Evolutionary conservation across 441 rosid species (phyloP), one percentile per base, ranked within the genome.

Genomic region (Pelargonium myrrhifolium): DNA sequence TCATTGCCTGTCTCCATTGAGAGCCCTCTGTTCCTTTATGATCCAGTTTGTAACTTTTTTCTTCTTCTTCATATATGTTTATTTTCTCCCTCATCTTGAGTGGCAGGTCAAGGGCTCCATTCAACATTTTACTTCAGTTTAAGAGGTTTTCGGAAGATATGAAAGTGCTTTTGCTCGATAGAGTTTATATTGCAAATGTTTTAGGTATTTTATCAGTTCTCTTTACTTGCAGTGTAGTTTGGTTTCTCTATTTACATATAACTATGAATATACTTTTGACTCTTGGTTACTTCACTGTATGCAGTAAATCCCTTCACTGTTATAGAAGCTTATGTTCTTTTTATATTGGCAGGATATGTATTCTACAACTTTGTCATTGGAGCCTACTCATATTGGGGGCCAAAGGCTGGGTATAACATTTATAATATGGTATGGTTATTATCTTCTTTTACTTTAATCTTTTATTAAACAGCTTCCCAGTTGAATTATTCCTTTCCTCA

Each of bases 371-470:
- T 90, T 53, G 98, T 93, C 72, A 49, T 93, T 53, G 97, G 98
- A 39, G 97, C 98, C 64, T 93, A 93, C 80, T 90, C 97, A 6
- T 93, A 89, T 72, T 93, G 97, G 97, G 96, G 97, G 8, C 98
- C 97, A 53, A 93, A 93, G 79, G 98, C 97, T 76, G 98, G 95
- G 63, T 75, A 86, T 61, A 84, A 77, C 74, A 90, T 93, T 56
- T 93, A 90, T 79, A 84, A 93, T 31, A 85, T 87, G 93, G 89
- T 85, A 79, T 71, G 12, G 42, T 66, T 43, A 55, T 15, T 73
- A 9, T 28, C 5, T n/a, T 43, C 31, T 63, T 51, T 22, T 21
- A 24, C 49, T 43, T 64, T 39, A 45, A n/a, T 28, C 45, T 55
- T 22, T 59, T 26, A 4, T 22, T 53, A 10, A 37, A 74, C 74